Percentiles rank a stretch among this genome's conserved stretches.
These are phyloP conservation scores for Chamaecrista fasciculata DNA, from an alignment of 306 rosid genomes.

Conservation along the genomic window DNA sequence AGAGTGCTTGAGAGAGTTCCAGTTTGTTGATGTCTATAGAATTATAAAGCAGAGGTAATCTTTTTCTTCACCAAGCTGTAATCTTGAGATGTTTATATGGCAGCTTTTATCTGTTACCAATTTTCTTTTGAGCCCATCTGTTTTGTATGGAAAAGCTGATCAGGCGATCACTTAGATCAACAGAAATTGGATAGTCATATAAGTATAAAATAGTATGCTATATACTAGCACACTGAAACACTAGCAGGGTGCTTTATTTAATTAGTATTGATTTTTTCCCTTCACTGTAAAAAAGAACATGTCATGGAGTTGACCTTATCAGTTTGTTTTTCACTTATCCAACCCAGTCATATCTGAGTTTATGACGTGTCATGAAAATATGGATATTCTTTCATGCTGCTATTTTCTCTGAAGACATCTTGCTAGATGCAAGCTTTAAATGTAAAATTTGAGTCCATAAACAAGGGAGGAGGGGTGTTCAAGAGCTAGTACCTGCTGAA, in stretches of 20 bases:
- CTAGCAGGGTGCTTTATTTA: not conserved
- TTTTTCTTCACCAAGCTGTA: constrained; percentile 13
- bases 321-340: not conserved
- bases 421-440: constrained; percentile 3
- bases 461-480: not conserved
- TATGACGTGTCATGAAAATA: not conserved
- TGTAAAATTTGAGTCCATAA: constrained; percentile 17
- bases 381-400: not conserved
- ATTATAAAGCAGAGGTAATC: constrained; percentile 91
- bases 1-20: constrained; percentile 99
- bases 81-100: constrained; percentile 9
- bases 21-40: constrained; percentile 89
- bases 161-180: constrained; percentile 6
- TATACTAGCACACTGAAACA: not conserved
- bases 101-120: not conserved
- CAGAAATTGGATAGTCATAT: constrained; percentile 11
- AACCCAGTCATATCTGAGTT: not conserved
- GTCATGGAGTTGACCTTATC: not conserved
- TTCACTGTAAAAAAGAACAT: not conserved
- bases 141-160: constrained; percentile 18
- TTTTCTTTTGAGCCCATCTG: not conserved
- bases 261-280: not conserved
- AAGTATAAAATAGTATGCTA: not conserved
- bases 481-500: not conserved
- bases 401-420: not conserved